Conservation (phyloP, 1,284 basidiomycete species). For the Earliella scabrosa region DNA sequence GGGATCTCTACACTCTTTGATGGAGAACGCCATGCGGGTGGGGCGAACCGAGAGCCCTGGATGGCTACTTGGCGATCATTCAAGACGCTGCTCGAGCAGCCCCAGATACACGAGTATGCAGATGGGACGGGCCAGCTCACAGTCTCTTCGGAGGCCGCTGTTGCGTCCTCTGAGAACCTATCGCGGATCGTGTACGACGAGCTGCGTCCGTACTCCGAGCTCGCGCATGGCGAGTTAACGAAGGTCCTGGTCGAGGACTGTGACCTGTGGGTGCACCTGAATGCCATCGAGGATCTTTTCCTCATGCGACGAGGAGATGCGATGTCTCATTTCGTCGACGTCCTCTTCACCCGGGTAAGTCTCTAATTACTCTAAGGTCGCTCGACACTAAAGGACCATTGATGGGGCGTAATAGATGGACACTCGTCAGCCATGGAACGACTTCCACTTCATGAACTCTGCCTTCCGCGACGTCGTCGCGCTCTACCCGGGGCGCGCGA, state of each 20-base stretch:
- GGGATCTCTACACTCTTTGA: constrained; percentile 30
- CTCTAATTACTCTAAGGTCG: too few species aligned
- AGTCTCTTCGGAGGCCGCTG: constrained; percentile 4
- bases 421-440: constrained; percentile 69
- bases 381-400: too few species aligned
- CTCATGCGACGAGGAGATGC: constrained; percentile 76
- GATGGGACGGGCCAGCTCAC: background rate
- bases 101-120: background rate
- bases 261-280: constrained; percentile 69
- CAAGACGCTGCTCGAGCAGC: constrained; percentile 9
- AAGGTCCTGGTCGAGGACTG: constrained; percentile 73
- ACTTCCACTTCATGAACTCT: constrained; percentile 85
- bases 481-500: constrained; percentile 38
- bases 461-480: constrained; percentile 73
- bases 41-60: constrained; percentile 28
- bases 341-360: constrained; percentile 72
- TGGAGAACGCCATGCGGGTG: constrained; percentile 9
- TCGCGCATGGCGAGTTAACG: constrained; percentile 59
- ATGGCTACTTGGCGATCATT: constrained; percentile 37
- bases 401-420: constrained; percentile 75
- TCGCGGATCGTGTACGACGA: constrained; percentile 65
- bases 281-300: constrained; percentile 73
- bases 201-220: constrained; percentile 61
- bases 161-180: constrained; percentile 59
- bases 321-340: constrained; percentile 73